These are phyloP conservation scores for Rhizopogon vesiculosus DNA, from an alignment of 768 basidiomycete species.

Conservation along the genomic window DNA sequence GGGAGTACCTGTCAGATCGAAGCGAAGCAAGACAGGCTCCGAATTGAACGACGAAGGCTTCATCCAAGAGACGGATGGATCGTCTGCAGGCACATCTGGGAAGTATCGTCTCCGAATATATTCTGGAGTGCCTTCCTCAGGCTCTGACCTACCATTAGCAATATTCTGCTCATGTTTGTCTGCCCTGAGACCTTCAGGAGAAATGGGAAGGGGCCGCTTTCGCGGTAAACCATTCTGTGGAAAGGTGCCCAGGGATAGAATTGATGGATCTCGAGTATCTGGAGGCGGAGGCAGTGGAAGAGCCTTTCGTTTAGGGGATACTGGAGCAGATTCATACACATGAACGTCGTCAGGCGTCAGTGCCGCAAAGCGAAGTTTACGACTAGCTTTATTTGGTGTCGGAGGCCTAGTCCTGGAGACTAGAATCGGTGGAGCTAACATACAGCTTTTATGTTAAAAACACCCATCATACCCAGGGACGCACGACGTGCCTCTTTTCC, in stretches of 20 bases:
- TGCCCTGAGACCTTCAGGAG: neutral
- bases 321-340: conserved; percentile 78
- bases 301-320: conserved; percentile 58
- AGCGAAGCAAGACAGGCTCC: conserved; percentile 43
- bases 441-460: conserved; percentile 16
- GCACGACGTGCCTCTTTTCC: conserved; percentile 12
- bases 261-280: conserved; percentile 18
- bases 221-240: conserved; percentile 7
- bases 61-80: conserved; percentile 84
- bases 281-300: conserved; percentile 51
- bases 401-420: conserved; percentile 56
- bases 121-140: conserved; percentile 74
- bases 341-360: conserved; percentile 70
- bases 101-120: conserved; percentile 83
- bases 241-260: conserved; percentile 39
- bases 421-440: conserved; percentile 38
- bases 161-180: neutral
- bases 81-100: conserved; percentile 59
- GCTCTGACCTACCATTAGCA: conserved; percentile 19
- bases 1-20: conserved; percentile 70
- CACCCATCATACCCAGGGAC: neutral
- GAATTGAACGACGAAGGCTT: conserved; percentile 14
- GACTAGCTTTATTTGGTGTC: conserved; percentile 35
- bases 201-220: conserved; percentile 7
- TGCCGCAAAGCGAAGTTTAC: conserved; percentile 72